Evolutionary conservation across 1,284 basidiomycete species (phyloP), one percentile per base, ranked within the genome.

Genomic region (Microbotryum scabiosae): DNA sequence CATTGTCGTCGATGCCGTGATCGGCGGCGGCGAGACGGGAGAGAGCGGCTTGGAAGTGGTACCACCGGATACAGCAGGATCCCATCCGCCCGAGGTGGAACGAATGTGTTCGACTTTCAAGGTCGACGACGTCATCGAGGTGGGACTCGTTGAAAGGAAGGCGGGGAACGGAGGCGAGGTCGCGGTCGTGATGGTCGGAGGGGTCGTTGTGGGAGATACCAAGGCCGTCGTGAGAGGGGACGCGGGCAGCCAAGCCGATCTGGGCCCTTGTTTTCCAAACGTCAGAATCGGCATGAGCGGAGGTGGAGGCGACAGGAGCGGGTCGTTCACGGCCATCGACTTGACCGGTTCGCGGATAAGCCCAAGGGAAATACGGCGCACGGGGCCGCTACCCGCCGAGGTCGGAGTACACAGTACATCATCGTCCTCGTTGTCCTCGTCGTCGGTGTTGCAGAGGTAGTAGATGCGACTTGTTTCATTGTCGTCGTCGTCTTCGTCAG

Each of bases 401-500:
- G 18, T 25, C 4, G 25, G n/a, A 47, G 46, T 47, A n/a, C 21
- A 23, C 21, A 21, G 10, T 5, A 21, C 46, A 41, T 41, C 46
- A 20, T 47, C 10, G 46, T 21, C 46, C n/a, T 47, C 46, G 23
- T 25, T 12, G 46, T 47, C 46, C 21, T 47, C 46, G 28, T 20
- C 54, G 54, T 12, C 21, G 36, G 53, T 44, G 28, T 51, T 43
- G 25, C 43, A 51, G 26, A 44, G 57, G 21, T 23, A 16, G 20
- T 57, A 50, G 3, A 51, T 8, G 28, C 36, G 36, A 41, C 36
- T 41, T 12, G 36, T 41, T 41, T 51, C 52, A 30, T 55, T 48
- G 25, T 51, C 54, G 21, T 60, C 60, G 28, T 52, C 55, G 18
- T 61, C 65, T 8, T 56, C 62, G 50, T 62, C 65, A n/a, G 51